Evolutionary conservation across 148 eudicot genomes (phyloP).

Genomic region (Nepenthes gracilis): DNA sequence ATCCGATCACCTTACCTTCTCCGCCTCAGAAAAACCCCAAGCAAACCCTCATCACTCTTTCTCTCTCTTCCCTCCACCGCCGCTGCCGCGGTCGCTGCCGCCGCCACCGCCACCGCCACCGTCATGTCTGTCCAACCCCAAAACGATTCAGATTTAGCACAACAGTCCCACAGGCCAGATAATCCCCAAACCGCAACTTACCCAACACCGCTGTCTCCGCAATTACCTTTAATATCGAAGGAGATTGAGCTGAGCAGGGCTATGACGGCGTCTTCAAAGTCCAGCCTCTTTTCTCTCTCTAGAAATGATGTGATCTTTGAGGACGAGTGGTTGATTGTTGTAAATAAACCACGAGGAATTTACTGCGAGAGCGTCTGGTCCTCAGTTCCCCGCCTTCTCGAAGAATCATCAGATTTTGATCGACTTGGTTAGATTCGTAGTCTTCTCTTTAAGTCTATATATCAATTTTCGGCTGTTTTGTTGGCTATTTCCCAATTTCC

Average conservation of each 20-base stretch:
- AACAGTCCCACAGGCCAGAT: slow-evolving; percentile 12
- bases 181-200: slow-evolving; percentile 23
- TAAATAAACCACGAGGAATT: slow-evolving; percentile 74
- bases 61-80: too few relatives aligned
- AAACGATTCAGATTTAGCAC: neutral
- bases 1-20: too few relatives aligned
- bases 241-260: slow-evolving; percentile 74
- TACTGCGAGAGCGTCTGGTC: slow-evolving; percentile 72
- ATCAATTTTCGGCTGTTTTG: too few relatives aligned
- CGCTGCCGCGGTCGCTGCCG: too few relatives aligned
- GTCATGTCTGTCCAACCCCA: too few relatives aligned
- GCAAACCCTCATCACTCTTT: too few relatives aligned
- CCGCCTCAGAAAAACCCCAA: too few relatives aligned
- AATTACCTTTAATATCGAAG: slow-evolving; percentile 63
- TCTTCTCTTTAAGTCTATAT: neutral
- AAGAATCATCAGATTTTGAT: slow-evolving; percentile 12
- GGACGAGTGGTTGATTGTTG: slow-evolving; percentile 78
- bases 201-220: slow-evolving; percentile 83
- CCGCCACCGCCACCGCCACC: too few relatives aligned
- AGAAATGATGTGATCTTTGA: slow-evolving; percentile 50
- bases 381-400: slow-evolving; percentile 39
- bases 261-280: slow-evolving; percentile 78
- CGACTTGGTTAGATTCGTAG: slow-evolving; percentile 9
- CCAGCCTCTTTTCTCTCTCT: slow-evolving; percentile 38
- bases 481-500: too few relatives aligned